A percentile compares a stretch with the other conserved stretches of the same genome.
Evolutionary conservation across 352 stramenopile genomes (phyloP).

Genomic region (Phytophthora capsici): DNA sequence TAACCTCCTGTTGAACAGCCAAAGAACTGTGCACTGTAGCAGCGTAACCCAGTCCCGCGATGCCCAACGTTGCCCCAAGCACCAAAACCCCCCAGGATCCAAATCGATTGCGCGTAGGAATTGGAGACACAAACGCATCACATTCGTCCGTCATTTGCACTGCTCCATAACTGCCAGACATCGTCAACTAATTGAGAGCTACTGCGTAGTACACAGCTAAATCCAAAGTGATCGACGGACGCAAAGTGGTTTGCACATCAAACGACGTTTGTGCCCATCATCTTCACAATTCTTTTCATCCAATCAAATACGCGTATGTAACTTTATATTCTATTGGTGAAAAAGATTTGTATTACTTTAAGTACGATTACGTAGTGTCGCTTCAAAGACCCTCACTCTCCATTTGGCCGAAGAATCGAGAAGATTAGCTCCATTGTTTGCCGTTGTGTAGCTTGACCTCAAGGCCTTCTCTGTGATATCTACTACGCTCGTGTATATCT

Average conservation of each 20-base stretch:
- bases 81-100: conserved; percentile 4
- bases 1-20: conserved; percentile 12
- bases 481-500: neutral
- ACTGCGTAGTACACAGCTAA: neutral
- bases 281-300: neutral
- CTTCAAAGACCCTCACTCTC: conserved; percentile 18
- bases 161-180: conserved; percentile 16
- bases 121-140: conserved; percentile 7
- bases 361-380: conserved; percentile 14
- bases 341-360: neutral
- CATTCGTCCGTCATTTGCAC: conserved; percentile 14
- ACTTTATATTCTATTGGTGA: neutral
- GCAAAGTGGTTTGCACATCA: conserved; percentile 23
- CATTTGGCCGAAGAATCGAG: conserved; percentile 23
- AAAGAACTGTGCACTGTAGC: conserved; percentile 23
- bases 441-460: too few species aligned
- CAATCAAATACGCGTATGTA: neutral
- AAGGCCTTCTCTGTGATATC: neutral
- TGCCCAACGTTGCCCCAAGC: conserved; percentile 2
- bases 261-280: conserved; percentile 12
- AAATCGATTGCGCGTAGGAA: neutral
- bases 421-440: neutral
- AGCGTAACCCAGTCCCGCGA: conserved; percentile 15
- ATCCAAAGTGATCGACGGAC: conserved; percentile 11
- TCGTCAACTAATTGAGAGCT: neutral